Evolutionary conservation across 75 land plant genomes (phyloP).

Genomic region (Adiantum capillusveneris): DNA sequence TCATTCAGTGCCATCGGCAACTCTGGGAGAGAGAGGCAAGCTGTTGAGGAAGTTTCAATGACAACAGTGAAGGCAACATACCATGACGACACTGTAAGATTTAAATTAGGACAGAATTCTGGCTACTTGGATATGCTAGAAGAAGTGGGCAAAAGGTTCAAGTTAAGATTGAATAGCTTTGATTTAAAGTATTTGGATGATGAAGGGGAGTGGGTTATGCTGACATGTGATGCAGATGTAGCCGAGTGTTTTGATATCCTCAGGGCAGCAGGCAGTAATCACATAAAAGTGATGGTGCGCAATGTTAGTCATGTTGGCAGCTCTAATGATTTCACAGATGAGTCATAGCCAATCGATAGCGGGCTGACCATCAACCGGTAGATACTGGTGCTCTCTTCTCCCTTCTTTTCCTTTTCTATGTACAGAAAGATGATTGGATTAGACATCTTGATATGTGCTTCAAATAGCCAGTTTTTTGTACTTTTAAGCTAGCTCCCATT

Average conservation of each 20-base stretch:
- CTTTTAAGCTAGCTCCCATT: too few relatives aligned
- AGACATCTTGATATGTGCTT: too few relatives aligned
- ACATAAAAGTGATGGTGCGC: conserved; percentile 46
- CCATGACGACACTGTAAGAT: conserved; percentile 64
- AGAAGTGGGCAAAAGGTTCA: conserved; percentile 60
- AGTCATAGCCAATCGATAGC: too few relatives aligned
- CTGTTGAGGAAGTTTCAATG: conserved; percentile 1
- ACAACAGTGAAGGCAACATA: conserved; percentile 58
- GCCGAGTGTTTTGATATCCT: conserved; percentile 61
- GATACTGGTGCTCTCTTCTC: too few relatives aligned
- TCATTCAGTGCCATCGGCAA: conserved; percentile 7
- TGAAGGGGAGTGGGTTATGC: conserved; percentile 69
- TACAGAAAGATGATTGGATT: too few relatives aligned
- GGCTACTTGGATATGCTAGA: conserved; percentile 38
- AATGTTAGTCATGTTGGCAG: conserved; percentile 12
- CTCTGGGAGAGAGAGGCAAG: not conserved
- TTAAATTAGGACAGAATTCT: conserved; percentile 28
- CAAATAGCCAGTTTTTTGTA: too few relatives aligned
- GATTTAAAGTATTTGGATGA: conserved; percentile 81
- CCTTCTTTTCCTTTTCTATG: too few relatives aligned
- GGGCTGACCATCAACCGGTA: too few relatives aligned
- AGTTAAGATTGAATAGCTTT: conserved; percentile 46
- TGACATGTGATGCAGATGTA: conserved; percentile 67
- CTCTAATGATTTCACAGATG: too few relatives aligned
- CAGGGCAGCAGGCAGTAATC: conserved; percentile 27